These are phyloP conservation scores for Yamadazyma trypodendri DNA, from an alignment of 1,139 yeast species.

Conservation along the genomic window DNA sequence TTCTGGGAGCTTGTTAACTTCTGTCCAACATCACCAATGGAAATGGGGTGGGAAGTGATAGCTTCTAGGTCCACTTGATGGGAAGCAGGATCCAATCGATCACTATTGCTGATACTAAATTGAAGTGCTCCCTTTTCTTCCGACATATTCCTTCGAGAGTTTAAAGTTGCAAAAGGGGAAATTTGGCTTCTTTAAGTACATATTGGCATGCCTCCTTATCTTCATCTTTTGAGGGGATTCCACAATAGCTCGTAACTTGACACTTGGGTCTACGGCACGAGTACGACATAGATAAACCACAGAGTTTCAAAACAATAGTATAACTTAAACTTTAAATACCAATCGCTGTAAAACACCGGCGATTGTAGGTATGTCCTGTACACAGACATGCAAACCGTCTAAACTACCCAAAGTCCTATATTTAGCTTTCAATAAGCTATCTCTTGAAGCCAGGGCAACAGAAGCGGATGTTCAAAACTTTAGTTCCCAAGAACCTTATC, in stretches of 20 bases:
- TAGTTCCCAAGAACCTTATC: too few species aligned
- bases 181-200: not conserved
- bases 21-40: constrained; percentile 26
- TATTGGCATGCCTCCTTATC: too few species aligned
- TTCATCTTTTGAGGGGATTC: too few species aligned
- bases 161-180: not conserved
- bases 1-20: constrained; percentile 27
- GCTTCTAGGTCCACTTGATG: constrained; percentile 22
- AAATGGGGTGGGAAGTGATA: constrained; percentile 18
- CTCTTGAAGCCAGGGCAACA: not conserved
- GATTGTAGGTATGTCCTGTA: not conserved
- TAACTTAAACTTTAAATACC: not conserved
- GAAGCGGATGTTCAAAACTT: not conserved
- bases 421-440: not conserved
- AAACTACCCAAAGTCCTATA: not conserved
- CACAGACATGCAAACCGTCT: not conserved
- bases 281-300: not conserved
- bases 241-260: too few species aligned
- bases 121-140: not conserved
- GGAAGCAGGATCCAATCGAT: constrained; percentile 12
- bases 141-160: not conserved
- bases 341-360: not conserved
- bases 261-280: not conserved
- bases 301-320: too few species aligned
- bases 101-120: constrained; percentile 6